Conservation (phyloP, 768 basidiomycete species). For the Lactarius akahatsu region DNA sequence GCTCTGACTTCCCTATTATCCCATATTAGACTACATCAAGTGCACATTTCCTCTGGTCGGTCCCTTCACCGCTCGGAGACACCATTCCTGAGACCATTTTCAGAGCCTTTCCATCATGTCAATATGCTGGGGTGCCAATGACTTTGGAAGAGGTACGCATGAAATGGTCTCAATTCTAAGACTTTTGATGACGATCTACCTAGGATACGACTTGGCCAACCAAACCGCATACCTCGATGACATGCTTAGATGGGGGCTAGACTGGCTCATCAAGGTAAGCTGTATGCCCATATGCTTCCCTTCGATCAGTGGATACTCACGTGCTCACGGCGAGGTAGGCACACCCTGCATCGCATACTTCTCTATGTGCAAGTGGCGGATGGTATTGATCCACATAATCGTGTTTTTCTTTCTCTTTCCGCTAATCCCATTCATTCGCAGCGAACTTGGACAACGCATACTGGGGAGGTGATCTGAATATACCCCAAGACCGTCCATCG, state of each 20-base stretch:
- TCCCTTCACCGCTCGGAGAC: conserved; percentile 9
- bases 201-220: conserved; percentile 80
- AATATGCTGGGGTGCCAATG: conserved; percentile 86
- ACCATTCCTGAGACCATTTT: conserved; percentile 12
- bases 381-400: conserved; percentile 39
- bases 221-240: conserved; percentile 91
- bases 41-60: conserved; percentile 80
- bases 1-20: not conserved
- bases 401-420: conserved; percentile 12
- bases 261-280: conserved; percentile 86
- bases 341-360: conserved; percentile 65
- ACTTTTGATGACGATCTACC: conserved; percentile 7
- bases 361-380: conserved; percentile 78
- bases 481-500: conserved; percentile 71
- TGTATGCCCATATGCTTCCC: not conserved
- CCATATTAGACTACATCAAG: conserved; percentile 74
- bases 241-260: conserved; percentile 86
- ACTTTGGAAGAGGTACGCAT: conserved; percentile 68
- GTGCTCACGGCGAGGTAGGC: conserved; percentile 48
- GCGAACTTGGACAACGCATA: conserved; percentile 70
- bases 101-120: conserved; percentile 84
- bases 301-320: not conserved
- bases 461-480: conserved; percentile 84
- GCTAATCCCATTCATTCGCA: conserved; percentile 29
- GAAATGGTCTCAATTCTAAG: not conserved